A percentile compares a stretch with the other conserved stretches of the same genome.
Evolutionary conservation across 352 stramenopile genomes (phyloP).

Genomic region (Phytophthora pini): DNA sequence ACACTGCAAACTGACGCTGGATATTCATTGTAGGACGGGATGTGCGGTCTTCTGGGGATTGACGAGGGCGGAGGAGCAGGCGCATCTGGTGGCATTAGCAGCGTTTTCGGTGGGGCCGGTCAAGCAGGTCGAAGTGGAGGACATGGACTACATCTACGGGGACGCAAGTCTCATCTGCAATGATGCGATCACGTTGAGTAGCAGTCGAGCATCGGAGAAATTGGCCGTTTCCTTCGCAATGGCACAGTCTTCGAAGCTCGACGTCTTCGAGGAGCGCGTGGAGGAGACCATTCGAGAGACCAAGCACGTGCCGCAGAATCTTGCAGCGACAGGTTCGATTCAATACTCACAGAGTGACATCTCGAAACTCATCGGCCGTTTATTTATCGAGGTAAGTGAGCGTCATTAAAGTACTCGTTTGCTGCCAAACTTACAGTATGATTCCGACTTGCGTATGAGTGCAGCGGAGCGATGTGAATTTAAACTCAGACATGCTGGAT

Average conservation of each 20-base stretch:
- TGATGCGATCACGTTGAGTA: constrained; percentile 88
- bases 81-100: constrained; percentile 64
- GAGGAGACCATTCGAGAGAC: constrained; percentile 89
- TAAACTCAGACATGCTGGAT: constrained; percentile 95
- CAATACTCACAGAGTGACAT: constrained; percentile 92
- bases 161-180: constrained; percentile 74
- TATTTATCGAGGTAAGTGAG: constrained; percentile 84
- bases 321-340: constrained; percentile 90
- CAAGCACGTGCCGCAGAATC: constrained; percentile 89
- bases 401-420: background rate
- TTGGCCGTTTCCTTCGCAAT: constrained; percentile 94
- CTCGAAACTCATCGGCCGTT: constrained; percentile 90
- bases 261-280: constrained; percentile 92
- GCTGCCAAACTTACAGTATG: background rate
- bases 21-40: constrained; percentile 55
- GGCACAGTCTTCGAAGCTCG: constrained; percentile 93
- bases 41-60: constrained; percentile 93
- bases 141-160: constrained; percentile 91
- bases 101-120: constrained; percentile 73
- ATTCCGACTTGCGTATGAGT: constrained; percentile 18
- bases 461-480: constrained; percentile 92
- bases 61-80: constrained; percentile 79
- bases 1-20: constrained; percentile 1
- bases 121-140: constrained; percentile 88
- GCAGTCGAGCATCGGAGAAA: constrained; percentile 86